Evolutionary conservation across 2,329 filamentous ascomycete genomes (phyloP).

Genomic region (Sordariomycetes sp.): DNA sequence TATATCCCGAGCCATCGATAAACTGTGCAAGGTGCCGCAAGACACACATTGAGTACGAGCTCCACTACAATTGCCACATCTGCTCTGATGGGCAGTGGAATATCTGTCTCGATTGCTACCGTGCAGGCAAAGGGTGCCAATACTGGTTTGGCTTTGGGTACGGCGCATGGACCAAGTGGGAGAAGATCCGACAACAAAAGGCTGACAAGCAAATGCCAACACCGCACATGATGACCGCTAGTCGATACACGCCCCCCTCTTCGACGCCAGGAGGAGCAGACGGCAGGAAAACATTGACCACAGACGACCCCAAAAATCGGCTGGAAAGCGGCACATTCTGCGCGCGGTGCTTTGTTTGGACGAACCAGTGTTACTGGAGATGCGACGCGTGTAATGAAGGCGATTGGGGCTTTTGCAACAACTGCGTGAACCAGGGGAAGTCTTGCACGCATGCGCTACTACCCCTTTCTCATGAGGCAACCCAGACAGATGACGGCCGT

Average conservation of each 20-base stretch:
- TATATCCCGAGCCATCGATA: slow-evolving; percentile 63
- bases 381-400: slow-evolving; percentile 83
- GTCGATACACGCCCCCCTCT: slow-evolving; percentile 45
- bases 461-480: slow-evolving; percentile 57
- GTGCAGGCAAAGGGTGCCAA: slow-evolving; percentile 64
- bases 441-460: slow-evolving; percentile 77
- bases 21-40: slow-evolving; percentile 63
- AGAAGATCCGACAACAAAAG: slow-evolving; percentile 31
- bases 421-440: slow-evolving; percentile 73
- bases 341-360: slow-evolving; percentile 60
- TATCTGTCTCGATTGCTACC: slow-evolving; percentile 75
- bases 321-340: slow-evolving; percentile 81
- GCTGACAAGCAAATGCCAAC: slow-evolving; percentile 28
- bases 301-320: slow-evolving; percentile 57
- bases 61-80: slow-evolving; percentile 73
- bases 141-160: slow-evolving; percentile 86
- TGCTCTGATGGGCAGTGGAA: slow-evolving; percentile 68
- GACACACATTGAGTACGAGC: slow-evolving; percentile 68
- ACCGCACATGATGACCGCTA: slow-evolving; percentile 51
- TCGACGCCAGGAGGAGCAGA: slow-evolving; percentile 41
- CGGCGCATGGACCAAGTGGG: slow-evolving; percentile 59
- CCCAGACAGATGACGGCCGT: slow-evolving; percentile 18
- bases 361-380: slow-evolving; percentile 84
- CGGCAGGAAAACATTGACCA: slow-evolving; percentile 48
- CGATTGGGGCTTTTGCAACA: slow-evolving; percentile 90